Percentiles rank a stretch among this genome's conserved stretches.
Evolutionary conservation across 371 early-diverging fungal species (phyloP).

Genomic region (Mortierella polycephala): DNA sequence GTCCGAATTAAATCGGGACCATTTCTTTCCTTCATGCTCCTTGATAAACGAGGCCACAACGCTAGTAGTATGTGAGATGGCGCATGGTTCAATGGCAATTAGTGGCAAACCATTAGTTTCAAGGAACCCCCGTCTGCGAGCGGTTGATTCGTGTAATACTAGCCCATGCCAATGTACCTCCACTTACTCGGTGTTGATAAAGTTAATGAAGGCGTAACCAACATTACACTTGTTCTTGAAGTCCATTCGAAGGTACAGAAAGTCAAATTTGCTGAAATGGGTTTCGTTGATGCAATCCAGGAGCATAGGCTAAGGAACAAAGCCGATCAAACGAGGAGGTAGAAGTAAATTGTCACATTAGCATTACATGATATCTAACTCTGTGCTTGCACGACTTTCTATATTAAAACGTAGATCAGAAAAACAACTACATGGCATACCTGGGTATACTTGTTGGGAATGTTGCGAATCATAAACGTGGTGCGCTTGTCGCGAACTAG

Average conservation of each 20-base stretch:
- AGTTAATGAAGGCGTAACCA: constrained; percentile 94
- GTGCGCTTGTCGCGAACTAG: constrained; percentile 70
- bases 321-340: background rate
- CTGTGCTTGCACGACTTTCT: background rate
- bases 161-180: background rate
- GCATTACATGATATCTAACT: background rate
- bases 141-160: too few relatives aligned
- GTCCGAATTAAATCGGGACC: constrained; percentile 89
- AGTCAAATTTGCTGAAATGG: constrained; percentile 82
- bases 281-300: constrained; percentile 82
- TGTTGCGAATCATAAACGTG: constrained; percentile 93
- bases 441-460: constrained; percentile 91
- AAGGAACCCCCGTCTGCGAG: too few relatives aligned
- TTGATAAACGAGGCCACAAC: constrained; percentile 78
- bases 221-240: constrained; percentile 89
- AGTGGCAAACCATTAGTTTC: too few relatives aligned
- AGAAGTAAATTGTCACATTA: background rate
- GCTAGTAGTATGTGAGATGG: constrained; percentile 28
- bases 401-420: background rate
- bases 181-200: constrained; percentile 68
- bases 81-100: background rate
- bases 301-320: constrained; percentile 71
- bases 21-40: constrained; percentile 83
- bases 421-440: constrained; percentile 19
- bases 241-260: constrained; percentile 92